These are phyloP conservation scores for Dactylellina haptotyla DNA, from an alignment of 2,329 filamentous ascomycete genomes.

Conservation along the genomic window DNA sequence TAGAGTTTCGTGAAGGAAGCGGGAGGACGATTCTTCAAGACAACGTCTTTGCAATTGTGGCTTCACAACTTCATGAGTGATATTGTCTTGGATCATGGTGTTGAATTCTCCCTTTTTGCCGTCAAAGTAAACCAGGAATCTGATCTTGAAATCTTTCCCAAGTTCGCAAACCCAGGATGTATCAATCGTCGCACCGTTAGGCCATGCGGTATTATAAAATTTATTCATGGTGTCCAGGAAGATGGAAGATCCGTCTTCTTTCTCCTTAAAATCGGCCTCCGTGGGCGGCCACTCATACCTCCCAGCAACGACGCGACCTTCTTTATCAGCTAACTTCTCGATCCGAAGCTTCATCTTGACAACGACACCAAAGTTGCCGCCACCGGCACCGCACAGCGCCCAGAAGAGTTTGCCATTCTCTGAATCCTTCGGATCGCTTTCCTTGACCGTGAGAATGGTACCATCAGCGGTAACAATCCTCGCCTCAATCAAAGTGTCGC, in stretches of 20 bases:
- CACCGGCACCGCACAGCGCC: slow-evolving; percentile 62
- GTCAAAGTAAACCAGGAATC: slow-evolving; percentile 55
- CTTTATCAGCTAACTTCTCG: slow-evolving; percentile 26
- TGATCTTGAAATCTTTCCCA: slow-evolving; percentile 3
- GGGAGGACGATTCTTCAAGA: slow-evolving; percentile 56
- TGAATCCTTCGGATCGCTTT: slow-evolving; percentile 53
- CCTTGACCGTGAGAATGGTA: slow-evolving; percentile 53
- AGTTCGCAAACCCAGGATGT: slow-evolving; percentile 56
- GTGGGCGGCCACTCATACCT: slow-evolving; percentile 57
- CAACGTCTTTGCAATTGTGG: slow-evolving; percentile 57
- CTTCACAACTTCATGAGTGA: slow-evolving; percentile 18
- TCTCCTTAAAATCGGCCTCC: too few relatives aligned
- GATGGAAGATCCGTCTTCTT: neutral
- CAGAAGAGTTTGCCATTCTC: slow-evolving; percentile 60
- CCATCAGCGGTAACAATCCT: slow-evolving; percentile 60
- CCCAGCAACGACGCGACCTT: slow-evolving; percentile 57
- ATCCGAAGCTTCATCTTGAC: slow-evolving; percentile 59
- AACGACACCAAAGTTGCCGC: slow-evolving; percentile 63
- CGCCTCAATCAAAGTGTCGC: slow-evolving; percentile 60
- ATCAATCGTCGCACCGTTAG: slow-evolving; percentile 59
- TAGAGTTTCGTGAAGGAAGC: slow-evolving; percentile 59
- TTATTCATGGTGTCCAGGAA: slow-evolving; percentile 56
- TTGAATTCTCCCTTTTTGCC: slow-evolving; percentile 52
- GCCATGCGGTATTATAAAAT: slow-evolving; percentile 59
- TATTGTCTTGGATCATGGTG: slow-evolving; percentile 29